A percentile compares a stretch with the other conserved stretches of the same genome.
Evolutionary conservation across 192 early-diverging fungal species (phyloP).

Genomic region (Helicostylum pulchrum): DNA sequence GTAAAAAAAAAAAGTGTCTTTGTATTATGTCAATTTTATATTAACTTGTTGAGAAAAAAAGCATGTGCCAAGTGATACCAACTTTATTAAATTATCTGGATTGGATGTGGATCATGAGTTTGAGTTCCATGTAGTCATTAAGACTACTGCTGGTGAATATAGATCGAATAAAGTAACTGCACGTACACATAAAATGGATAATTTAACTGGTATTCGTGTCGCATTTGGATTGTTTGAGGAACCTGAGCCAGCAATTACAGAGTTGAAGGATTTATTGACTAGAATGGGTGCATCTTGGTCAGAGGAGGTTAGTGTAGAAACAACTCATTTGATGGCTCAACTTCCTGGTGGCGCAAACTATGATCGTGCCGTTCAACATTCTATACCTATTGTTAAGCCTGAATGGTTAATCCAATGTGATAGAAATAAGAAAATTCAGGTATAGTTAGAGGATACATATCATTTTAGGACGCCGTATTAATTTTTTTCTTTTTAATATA

Average conservation of each 20-base stretch:
- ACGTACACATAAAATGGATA: constrained; percentile 91
- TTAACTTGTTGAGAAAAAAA: constrained; percentile 9
- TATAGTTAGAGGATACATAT: constrained; percentile 7
- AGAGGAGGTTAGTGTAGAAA: constrained; percentile 78
- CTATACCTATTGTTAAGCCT: constrained; percentile 93
- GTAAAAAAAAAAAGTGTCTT: constrained; percentile 19
- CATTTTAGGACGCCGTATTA: background rate
- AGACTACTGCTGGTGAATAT: constrained; percentile 88
- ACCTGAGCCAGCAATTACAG: constrained; percentile 65
- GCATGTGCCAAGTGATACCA: constrained; percentile 45
- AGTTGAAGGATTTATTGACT: constrained; percentile 70
- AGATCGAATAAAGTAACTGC: constrained; percentile 72
- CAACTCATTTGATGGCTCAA: constrained; percentile 91
- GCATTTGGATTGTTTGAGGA: constrained; percentile 89
- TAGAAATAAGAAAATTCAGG: constrained; percentile 84
- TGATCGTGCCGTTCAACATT: constrained; percentile 81
- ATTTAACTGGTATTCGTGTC: constrained; percentile 94
- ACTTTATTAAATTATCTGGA: constrained; percentile 78
- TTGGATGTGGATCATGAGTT: constrained; percentile 90
- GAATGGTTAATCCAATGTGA: constrained; percentile 95
- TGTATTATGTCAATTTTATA: background rate
- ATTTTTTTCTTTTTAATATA: constrained; percentile 14
- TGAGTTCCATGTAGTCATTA: constrained; percentile 82
- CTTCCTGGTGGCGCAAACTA: constrained; percentile 82
- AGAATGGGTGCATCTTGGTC: constrained; percentile 89